Evolutionary conservation across 176 grass and related monocot species (phyloP).

Genomic region (Triticum turgidum): DNA sequence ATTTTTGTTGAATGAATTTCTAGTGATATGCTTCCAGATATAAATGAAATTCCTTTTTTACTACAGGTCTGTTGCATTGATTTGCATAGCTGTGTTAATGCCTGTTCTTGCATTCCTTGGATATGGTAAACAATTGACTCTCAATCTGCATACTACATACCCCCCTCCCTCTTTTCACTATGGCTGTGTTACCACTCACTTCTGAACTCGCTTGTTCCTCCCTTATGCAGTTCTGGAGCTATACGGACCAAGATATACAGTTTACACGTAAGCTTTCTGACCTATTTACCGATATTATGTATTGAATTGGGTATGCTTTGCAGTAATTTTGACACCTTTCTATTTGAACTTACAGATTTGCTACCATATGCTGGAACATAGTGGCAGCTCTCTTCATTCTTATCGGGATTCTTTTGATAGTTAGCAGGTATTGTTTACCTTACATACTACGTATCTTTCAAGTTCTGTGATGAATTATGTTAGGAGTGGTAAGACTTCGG

Average conservation of each 20-base stretch:
- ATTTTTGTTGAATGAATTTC: not conserved
- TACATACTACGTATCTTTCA: not conserved
- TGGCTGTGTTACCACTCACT: not conserved
- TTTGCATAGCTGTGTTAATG: slow-evolving; percentile 69
- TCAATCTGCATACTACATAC: not conserved
- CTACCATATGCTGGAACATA: slow-evolving; percentile 64
- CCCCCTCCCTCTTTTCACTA: not conserved
- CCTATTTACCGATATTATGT: slow-evolving; percentile 4
- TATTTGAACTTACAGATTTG: slow-evolving; percentile 61
- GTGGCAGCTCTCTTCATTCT: slow-evolving; percentile 78
- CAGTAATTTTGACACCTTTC: slow-evolving; percentile 35
- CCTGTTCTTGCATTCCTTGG: slow-evolving; percentile 76
- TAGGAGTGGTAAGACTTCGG: not conserved
- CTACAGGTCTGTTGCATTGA: slow-evolving; percentile 53
- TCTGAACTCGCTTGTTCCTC: not conserved
- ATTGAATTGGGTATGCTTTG: not conserved
- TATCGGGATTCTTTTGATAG: slow-evolving; percentile 68
- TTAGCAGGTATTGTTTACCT: slow-evolving; percentile 59
- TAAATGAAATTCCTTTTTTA: slow-evolving; percentile 26
- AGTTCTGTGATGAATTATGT: not conserved
- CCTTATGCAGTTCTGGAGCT: slow-evolving; percentile 57
- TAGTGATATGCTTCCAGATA: slow-evolving; percentile 4
- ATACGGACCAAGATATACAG: slow-evolving; percentile 56
- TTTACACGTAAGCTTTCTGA: slow-evolving; percentile 62
- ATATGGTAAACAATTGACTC: slow-evolving; percentile 57